Percentiles rank a stretch among this genome's conserved stretches.
Evolutionary conservation across 345 rosid species (phyloP).

Genomic region (Arabidopsis suecica): DNA sequence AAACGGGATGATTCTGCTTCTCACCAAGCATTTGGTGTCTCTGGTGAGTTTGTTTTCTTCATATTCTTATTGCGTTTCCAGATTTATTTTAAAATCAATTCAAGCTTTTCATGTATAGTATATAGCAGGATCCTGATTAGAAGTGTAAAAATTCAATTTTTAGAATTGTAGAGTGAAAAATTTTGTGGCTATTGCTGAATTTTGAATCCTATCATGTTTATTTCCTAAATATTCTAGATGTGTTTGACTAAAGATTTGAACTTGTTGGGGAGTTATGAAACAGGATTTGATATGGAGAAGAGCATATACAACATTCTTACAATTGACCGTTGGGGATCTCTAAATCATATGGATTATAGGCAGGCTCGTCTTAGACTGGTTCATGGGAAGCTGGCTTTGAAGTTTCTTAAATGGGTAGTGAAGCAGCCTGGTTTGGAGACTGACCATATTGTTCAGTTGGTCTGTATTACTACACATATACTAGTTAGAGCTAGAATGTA

Average conservation of each 20-base stretch:
- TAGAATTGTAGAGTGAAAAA: background rate
- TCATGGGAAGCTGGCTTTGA: conserved; percentile 88
- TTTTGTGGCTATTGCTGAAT: background rate
- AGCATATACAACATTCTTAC: conserved; percentile 80
- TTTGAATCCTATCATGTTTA: background rate
- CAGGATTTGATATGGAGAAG: conserved; percentile 63
- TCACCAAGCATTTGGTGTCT: conserved; percentile 21
- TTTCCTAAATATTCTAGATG: background rate
- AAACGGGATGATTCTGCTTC: conserved; percentile 35
- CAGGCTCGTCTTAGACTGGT: conserved; percentile 71
- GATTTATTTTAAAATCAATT: background rate
- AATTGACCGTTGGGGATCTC: conserved; percentile 84
- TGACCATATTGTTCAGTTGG: conserved; percentile 60
- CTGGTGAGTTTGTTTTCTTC: conserved; percentile 41
- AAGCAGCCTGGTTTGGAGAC: conserved; percentile 72
- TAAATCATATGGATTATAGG: conserved; percentile 81
- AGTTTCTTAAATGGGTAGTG: conserved; percentile 76
- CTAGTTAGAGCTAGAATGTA: conserved; percentile 90
- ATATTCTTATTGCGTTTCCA: background rate
- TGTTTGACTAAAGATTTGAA: conserved; percentile 32
- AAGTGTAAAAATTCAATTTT: background rate
- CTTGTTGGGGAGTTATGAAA: background rate
- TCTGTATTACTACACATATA: conserved; percentile 68
- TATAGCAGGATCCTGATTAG: background rate
- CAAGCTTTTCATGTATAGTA: background rate